Base-by-base conservation (phyloP, 257 asterid genomes). In the Solanum infundibuliforme region DNA sequence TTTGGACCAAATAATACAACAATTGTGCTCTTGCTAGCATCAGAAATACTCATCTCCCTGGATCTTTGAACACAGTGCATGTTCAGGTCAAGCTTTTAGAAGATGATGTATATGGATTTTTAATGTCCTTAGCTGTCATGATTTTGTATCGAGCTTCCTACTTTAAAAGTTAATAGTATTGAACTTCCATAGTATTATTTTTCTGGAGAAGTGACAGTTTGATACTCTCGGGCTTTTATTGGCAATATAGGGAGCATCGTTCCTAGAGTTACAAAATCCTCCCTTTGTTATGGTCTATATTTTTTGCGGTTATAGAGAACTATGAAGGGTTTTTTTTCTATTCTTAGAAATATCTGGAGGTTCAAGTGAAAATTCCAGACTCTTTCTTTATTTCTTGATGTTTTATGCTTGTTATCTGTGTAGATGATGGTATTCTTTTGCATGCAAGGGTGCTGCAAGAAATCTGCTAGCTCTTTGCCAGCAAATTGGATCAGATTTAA, bases 401-500 rank as follows among this genome's bases (percentile, higher is more conserved):
- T 58, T 39, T 73, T 72, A 76, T 25, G 83, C 87, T 88, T 83
- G 77, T 72, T 74, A 75, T 34, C 52, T 41, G 58, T 87, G 62
- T 89, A 74, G 58, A 90, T 81, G 87, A 87, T 82, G 62, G 71
- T 46, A 43, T 90, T 87, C 84, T 81, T 87, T 88, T 23, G 76
- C 90, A 87, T 92, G 83, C 91, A 93, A 97, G 99, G 92, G 90
- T 85, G 94, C 97, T 88, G 96, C 98, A 84, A 94, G 91, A 89
- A 92, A 95, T 91, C 95, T 97, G 87, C 79, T 96, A 89, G 93
- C 92, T 88, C 93, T 95, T 88, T 97, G 98, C 92, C 96, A 91
- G 94, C 96, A 92, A 91, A 94, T 97, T 89, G 99, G 99, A 85
- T 94, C 98, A 60, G 98, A 94, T 87, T 92, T 92, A 92, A 95